Percentiles rank a stretch among this genome's conserved stretches.
phyloP scores from a whole-genome alignment of 805 yeast genomes.

The Blastobotrys parvus region DNA sequence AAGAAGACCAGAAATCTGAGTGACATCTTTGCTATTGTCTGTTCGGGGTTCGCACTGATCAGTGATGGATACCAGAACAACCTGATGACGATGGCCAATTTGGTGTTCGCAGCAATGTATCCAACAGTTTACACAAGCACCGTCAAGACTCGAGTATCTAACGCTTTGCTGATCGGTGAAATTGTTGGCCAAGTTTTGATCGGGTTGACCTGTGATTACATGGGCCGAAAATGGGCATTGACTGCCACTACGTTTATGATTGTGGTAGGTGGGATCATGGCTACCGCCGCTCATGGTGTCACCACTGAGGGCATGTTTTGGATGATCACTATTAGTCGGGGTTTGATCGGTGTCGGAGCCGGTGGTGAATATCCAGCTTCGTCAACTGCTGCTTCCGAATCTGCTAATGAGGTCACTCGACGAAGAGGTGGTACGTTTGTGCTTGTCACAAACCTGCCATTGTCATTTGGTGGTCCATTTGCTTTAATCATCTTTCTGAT shows the following conservation, averaged over 20 bases:
- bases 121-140: slow-evolving; percentile 36
- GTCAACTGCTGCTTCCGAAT: slow-evolving; percentile 60
- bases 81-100: slow-evolving; percentile 62
- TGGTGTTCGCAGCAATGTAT: slow-evolving; percentile 42
- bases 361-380: slow-evolving; percentile 73
- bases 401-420: slow-evolving; percentile 56
- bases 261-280: slow-evolving; percentile 55
- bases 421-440: slow-evolving; percentile 56
- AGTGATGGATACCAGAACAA: slow-evolving; percentile 74
- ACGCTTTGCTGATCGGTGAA: slow-evolving; percentile 60
- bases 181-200: slow-evolving; percentile 60
- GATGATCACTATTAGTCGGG: slow-evolving; percentile 69
- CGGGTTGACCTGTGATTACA: slow-evolving; percentile 56
- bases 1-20: slow-evolving; percentile 4
- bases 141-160: slow-evolving; percentile 58
- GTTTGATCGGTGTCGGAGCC: slow-evolving; percentile 69
- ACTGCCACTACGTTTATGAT: slow-evolving; percentile 52
- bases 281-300: slow-evolving; percentile 64
- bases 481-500: slow-evolving; percentile 59
- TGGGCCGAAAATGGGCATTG: slow-evolving; percentile 63
- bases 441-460: slow-evolving; percentile 63
- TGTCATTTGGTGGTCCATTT: slow-evolving; percentile 73
- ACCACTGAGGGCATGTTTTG: slow-evolving; percentile 57
- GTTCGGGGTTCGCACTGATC: slow-evolving; percentile 68
- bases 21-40: slow-evolving; percentile 37